Evolutionary conservation across 2,329 filamentous ascomycete genomes (phyloP).

Genomic region (Coleophoma eucalyptorum): DNA sequence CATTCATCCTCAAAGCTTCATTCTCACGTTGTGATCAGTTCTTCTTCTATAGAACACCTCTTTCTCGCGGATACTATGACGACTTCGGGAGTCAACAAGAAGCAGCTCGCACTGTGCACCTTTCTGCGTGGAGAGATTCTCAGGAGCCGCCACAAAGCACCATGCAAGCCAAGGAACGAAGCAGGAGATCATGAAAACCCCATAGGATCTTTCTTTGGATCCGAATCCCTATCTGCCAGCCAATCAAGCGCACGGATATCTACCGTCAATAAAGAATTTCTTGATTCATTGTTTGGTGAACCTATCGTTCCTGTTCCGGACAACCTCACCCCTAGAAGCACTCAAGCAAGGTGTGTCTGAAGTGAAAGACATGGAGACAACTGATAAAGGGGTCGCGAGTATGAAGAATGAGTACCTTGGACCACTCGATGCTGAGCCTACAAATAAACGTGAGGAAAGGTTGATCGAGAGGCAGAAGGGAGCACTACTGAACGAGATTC

Average conservation of each 20-base stretch:
- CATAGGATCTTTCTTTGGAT: background rate
- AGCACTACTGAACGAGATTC: constrained; percentile 7
- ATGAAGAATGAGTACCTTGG: constrained; percentile 1
- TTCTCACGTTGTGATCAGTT: too few relatives aligned
- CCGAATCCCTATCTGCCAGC: background rate
- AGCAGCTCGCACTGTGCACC: background rate
- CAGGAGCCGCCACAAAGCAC: constrained; percentile 3
- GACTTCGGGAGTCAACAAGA: too few relatives aligned
- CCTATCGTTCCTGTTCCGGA: background rate
- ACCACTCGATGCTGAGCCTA: background rate
- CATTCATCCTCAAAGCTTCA: too few relatives aligned
- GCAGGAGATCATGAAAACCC: background rate
- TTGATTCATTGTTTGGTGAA: constrained; percentile 3
- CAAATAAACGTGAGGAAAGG: background rate
- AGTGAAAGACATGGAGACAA: background rate
- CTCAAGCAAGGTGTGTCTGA: constrained; percentile 2
- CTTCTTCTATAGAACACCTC: too few relatives aligned
- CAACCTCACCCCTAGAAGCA: background rate
- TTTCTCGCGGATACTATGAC: too few relatives aligned
- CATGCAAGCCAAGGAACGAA: background rate
- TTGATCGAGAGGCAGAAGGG: background rate
- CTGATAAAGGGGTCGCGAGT: background rate
- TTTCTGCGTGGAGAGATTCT: constrained; percentile 6
- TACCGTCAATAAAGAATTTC: background rate
- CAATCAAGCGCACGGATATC: background rate